Base-by-base conservation (phyloP, 176 grass and related monocot species). In the Cymbopogon citratus region DNA sequence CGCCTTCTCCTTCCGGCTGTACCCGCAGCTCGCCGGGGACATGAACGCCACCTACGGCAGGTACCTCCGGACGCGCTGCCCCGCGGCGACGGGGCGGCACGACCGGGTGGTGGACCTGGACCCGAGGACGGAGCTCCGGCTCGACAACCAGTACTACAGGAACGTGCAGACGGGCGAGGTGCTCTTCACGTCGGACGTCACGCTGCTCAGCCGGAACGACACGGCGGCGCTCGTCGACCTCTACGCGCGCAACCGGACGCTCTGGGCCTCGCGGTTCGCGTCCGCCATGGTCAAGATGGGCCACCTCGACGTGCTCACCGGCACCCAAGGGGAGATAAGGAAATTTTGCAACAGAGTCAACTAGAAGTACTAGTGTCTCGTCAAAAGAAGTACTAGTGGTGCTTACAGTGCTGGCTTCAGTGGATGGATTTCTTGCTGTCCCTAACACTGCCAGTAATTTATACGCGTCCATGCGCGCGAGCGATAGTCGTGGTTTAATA, bases 201-300 rank as follows among this genome's bases (percentile, higher is more conserved):
- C 84, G 71, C 81, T 94, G 48, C 12, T 89, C 59, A 73, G 15
- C 8, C 87, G 27, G 56, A 45, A 52, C 15, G 86, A 88, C 66
- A 94, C 84, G 77, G 80, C 57, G 60, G 82, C 85, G 51, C 80
- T 94, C n/a, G 83, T 94, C 12, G 78, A 45, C 40, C 72, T 73
- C n/a, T 89, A 89, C 35, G 84, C 86, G 10, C 27, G 62, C 57
- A 84, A 73, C 48, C 75, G 69, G 36, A 40, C 16, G 25, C 5
- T 86, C 26, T 92, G 87, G 71, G 36, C n/a, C 31, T 0, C 12
- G 9, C 78, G 80, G 15, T 94, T 94, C 11, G 89, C 66, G 7
- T 84, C 64, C 0, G 89, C 89, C 7, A 94, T 94, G 92, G 84
- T 94, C 8, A 91, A 87, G 85, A 94, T 94, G 89, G 84, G 92